These are phyloP conservation scores for Xenosphaeropsis pyriputrescens DNA, from an alignment of 2,329 filamentous ascomycete genomes.

Conservation along the genomic window DNA sequence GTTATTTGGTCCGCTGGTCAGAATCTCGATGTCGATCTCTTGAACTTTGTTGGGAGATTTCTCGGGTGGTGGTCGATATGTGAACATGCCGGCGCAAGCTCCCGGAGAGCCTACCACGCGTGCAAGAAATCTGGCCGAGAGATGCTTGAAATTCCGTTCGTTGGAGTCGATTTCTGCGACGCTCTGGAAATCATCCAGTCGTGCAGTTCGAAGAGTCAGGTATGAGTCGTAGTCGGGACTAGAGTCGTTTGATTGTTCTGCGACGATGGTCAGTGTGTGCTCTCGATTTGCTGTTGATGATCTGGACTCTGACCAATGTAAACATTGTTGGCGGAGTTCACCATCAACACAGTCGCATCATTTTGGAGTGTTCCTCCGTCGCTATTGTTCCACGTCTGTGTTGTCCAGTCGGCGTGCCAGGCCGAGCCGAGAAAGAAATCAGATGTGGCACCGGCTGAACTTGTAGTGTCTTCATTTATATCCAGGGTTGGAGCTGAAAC, in stretches of 20 bases:
- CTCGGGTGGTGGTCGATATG: constrained; percentile 7
- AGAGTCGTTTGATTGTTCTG: neutral
- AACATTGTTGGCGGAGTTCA: constrained; percentile 3
- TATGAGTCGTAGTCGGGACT: constrained; percentile 4
- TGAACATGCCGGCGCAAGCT: constrained; percentile 17
- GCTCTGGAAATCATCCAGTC: constrained; percentile 13
- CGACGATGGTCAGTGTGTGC: neutral
- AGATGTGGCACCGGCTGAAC: constrained; percentile 1
- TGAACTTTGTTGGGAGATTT: constrained; percentile 7
- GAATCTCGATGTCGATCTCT: constrained; percentile 18
- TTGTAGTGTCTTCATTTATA: neutral
- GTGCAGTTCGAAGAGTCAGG: constrained; percentile 16
- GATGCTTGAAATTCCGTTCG: constrained; percentile 12
- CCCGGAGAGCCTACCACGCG: constrained; percentile 14
- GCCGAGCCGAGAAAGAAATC: neutral
- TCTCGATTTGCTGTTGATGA: neutral
- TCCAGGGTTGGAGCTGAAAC: neutral
- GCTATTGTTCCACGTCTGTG: constrained; percentile 3
- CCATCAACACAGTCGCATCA: constrained; percentile 1
- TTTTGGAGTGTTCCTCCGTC: neutral
- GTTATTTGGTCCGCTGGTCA: constrained; percentile 12
- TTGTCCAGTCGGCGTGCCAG: constrained; percentile 2
- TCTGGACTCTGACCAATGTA: constrained; percentile 1
- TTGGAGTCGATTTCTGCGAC: constrained; percentile 14
- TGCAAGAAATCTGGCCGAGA: constrained; percentile 14